Percentiles rank a stretch among this genome's conserved stretches.
Evolutionary conservation across 805 yeast species (phyloP).

Genomic region (Saturnispora saitoi): DNA sequence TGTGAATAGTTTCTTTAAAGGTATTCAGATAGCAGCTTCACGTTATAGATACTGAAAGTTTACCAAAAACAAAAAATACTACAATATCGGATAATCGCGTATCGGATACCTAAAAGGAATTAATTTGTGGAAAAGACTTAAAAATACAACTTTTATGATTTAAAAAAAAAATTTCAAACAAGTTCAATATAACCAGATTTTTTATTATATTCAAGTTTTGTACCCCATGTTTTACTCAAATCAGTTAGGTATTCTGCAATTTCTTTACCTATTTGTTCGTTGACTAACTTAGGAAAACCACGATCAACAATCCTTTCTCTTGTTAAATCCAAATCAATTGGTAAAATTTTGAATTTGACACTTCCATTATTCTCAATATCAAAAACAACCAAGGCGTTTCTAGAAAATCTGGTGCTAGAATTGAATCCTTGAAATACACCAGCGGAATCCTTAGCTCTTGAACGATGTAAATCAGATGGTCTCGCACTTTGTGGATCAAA

Average conservation of each 20-base stretch:
- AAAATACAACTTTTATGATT: no score
- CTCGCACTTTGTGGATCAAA: slow-evolving; percentile 18
- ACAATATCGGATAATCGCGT: no score
- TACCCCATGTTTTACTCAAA: slow-evolving; percentile 21
- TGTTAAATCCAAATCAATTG: slow-evolving; percentile 23
- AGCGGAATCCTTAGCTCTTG: slow-evolving; percentile 21
- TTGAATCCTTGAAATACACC: slow-evolving; percentile 24
- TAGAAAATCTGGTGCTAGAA: slow-evolving; percentile 21
- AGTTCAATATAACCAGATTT: slow-evolving; percentile 16
- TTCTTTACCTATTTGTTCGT: slow-evolving; percentile 19
- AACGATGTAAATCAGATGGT: slow-evolving; percentile 24
- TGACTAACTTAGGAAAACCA: slow-evolving; percentile 23
- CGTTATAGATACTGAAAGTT: no score
- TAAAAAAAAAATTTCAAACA: neutral
- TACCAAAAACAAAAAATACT: no score
- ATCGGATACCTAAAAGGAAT: no score
- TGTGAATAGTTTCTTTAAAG: no score
- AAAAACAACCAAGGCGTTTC: slow-evolving; percentile 21
- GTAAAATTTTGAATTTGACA: slow-evolving; percentile 18
- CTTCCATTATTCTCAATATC: slow-evolving; percentile 15
- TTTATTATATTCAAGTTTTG: slow-evolving; percentile 18
- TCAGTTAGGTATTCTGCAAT: slow-evolving; percentile 20
- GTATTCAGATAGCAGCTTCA: no score
- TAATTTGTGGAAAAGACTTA: no score
- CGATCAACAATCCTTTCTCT: slow-evolving; percentile 19